Conservation (phyloP, 495 filamentous ascomycete genomes). For the Penicillium robsamsonii region DNA sequence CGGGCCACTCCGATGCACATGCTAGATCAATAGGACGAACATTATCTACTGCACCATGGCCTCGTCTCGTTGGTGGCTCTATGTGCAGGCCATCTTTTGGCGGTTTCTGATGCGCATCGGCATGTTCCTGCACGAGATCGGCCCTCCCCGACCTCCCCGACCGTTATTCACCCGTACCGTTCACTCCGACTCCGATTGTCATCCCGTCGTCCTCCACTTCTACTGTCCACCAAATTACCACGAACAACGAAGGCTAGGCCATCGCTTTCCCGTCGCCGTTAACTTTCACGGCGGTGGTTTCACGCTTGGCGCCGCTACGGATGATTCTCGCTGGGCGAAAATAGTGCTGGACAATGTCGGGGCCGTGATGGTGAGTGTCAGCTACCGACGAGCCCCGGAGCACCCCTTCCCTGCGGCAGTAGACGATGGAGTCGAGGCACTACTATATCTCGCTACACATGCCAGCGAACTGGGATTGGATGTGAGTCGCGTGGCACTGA, state of each 20-base stretch:
- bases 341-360: constrained; percentile 52
- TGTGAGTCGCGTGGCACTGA: constrained; percentile 63
- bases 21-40: background rate
- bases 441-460: constrained; percentile 62
- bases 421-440: constrained; percentile 70
- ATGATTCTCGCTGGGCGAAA: constrained; percentile 69
- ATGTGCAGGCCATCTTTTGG: constrained; percentile 71
- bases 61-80: constrained; percentile 66
- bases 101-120: constrained; percentile 74
- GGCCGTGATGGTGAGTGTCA: constrained; percentile 67
- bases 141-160: constrained; percentile 62
- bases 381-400: constrained; percentile 77
- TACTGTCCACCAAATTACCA: constrained; percentile 70
- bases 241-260: constrained; percentile 33
- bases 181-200: constrained; percentile 49
- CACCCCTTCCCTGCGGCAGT: constrained; percentile 73
- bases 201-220: constrained; percentile 70
- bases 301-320: constrained; percentile 65
- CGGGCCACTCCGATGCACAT: constrained; percentile 5
- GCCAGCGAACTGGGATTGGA: constrained; percentile 57
- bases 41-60: constrained; percentile 29
- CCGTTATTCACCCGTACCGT: constrained; percentile 67
- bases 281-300: constrained; percentile 82
- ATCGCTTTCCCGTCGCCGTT: constrained; percentile 58
- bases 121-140: constrained; percentile 72